Conservation (phyloP, 2,329 filamentous ascomycete genomes). For the Fusarium sp. region DNA sequence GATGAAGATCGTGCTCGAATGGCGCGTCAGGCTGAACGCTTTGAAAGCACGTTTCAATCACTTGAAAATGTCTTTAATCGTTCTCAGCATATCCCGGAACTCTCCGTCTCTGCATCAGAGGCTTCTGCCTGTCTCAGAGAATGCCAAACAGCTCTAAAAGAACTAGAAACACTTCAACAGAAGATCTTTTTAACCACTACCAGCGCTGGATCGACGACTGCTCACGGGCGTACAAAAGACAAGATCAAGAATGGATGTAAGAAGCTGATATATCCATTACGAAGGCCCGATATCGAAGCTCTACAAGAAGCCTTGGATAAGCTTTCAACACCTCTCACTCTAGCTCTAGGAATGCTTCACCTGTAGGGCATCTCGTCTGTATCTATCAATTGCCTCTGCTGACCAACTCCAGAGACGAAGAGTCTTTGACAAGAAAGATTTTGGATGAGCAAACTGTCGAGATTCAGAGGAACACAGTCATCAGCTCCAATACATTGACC, state of each 20-base stretch:
- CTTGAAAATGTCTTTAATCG: fast-evolving
- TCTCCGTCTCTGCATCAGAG: background rate
- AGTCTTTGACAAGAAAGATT: background rate
- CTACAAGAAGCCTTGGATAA: background rate
- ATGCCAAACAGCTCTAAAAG: background rate
- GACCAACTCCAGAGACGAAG: fast-evolving
- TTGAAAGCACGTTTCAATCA: background rate
- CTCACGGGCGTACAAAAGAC: background rate
- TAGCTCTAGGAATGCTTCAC: background rate
- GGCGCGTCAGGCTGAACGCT: background rate
- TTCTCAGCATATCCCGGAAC: fast-evolving
- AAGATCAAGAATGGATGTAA: background rate
- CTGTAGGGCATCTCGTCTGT: background rate
- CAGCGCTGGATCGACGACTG: fast-evolving
- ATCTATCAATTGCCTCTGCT: fast-evolving
- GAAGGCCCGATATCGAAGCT: fast-evolving
- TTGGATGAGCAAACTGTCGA: background rate
- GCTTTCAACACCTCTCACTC: background rate
- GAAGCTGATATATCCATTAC: background rate
- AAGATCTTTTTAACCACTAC: background rate
- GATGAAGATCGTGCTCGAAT: background rate
- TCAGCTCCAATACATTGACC: background rate
- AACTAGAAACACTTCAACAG: background rate
- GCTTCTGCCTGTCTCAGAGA: fast-evolving
- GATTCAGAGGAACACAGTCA: background rate